Conservation (phyloP, 148 eudicot genomes). For the Vaccinium darrowii region DNA sequence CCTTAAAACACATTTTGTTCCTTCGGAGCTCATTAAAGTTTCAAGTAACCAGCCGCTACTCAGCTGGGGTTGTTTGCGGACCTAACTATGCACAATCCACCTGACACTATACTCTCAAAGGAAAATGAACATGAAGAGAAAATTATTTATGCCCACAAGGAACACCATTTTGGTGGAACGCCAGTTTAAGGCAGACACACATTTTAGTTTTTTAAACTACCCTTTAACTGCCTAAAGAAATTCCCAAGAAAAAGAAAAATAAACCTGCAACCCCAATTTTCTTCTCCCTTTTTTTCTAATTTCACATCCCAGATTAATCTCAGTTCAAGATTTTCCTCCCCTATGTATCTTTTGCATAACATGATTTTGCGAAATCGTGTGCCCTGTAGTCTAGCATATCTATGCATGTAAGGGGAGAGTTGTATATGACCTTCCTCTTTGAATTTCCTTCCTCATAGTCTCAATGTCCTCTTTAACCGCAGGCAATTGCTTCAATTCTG, state of each 20-base stretch:
- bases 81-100: background rate
- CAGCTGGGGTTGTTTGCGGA: background rate
- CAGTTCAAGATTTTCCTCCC: too few relatives aligned
- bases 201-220: background rate
- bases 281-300: background rate
- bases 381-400: too few relatives aligned
- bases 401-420: background rate
- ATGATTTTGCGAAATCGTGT: too few relatives aligned
- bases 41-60: background rate
- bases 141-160: background rate
- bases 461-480: slow-evolving; percentile 55
- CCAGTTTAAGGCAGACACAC: background rate
- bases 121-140: background rate
- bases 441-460: slow-evolving; percentile 45
- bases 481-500: slow-evolving; percentile 34
- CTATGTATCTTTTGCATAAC: too few relatives aligned
- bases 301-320: background rate
- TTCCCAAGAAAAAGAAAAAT: background rate
- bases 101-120: background rate
- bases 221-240: background rate
- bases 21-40: background rate
- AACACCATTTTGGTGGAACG: too few relatives aligned
- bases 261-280: background rate
- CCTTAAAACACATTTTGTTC: background rate
- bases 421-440: slow-evolving; percentile 63